Percentiles rank a stretch among this genome's conserved stretches.
Evolutionary conservation across 495 filamentous ascomycete species (phyloP).

Genomic region (Neurospora africana): DNA sequence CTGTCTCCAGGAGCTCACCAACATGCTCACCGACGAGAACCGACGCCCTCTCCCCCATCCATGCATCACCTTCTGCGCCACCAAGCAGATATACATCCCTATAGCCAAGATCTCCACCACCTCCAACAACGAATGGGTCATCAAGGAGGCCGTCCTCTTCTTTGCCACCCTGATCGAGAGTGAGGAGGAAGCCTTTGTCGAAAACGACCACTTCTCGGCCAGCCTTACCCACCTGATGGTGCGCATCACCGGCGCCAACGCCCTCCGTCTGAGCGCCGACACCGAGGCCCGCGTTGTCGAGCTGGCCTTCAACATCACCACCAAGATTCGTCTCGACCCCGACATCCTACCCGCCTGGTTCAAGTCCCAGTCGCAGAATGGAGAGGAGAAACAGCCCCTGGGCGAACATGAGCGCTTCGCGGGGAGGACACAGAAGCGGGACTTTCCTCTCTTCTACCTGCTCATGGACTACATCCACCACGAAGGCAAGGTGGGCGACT

Average conservation of each 20-base stretch:
- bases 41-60: conserved; percentile 78
- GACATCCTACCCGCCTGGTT: conserved; percentile 86
- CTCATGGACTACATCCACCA: conserved; percentile 93
- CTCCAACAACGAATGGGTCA: conserved; percentile 66
- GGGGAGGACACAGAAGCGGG: conserved; percentile 77
- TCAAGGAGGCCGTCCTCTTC: conserved; percentile 69
- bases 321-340: conserved; percentile 85
- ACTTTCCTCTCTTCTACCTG: conserved; percentile 92
- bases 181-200: conserved; percentile 89
- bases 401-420: conserved; percentile 57
- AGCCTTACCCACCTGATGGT: conserved; percentile 74
- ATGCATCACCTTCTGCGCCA: conserved; percentile 73
- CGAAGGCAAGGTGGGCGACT: conserved; percentile 86
- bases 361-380: conserved; percentile 36
- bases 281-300: conserved; percentile 81
- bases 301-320: conserved; percentile 83
- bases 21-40: conserved; percentile 77
- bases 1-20: conserved; percentile 54
- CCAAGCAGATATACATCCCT: conserved; percentile 75
- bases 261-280: conserved; percentile 51
- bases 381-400: conserved; percentile 33
- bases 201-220: conserved; percentile 70
- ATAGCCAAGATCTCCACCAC: conserved; percentile 76
- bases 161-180: conserved; percentile 89
- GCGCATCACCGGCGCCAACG: conserved; percentile 50